A percentile compares a stretch with the other conserved stretches of the same genome.
These are phyloP conservation scores for Porcisia deanei DNA, from an alignment of 208 protist species.

Conservation along the genomic window DNA sequence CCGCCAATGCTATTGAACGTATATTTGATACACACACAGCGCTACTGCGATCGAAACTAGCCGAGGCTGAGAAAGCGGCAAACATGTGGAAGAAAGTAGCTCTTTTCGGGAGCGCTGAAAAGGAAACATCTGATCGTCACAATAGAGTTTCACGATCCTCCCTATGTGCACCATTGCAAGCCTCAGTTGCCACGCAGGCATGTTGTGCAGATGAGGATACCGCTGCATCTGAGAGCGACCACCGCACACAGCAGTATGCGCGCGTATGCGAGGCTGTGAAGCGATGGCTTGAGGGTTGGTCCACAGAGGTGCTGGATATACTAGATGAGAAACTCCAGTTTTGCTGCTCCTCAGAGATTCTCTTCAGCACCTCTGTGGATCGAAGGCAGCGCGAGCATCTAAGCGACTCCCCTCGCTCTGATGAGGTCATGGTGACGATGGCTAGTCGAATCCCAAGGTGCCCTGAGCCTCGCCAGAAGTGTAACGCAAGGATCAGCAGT, in stretches of 20 bases:
- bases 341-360: not conserved
- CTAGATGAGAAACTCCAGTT: not conserved
- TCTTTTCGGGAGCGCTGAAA: slow-evolving; percentile 4
- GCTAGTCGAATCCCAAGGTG: not conserved
- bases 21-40: slow-evolving; percentile 18
- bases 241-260: not conserved
- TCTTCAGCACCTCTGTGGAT: not conserved
- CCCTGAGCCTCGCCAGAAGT: not conserved
- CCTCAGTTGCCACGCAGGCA: not conserved
- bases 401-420: not conserved
- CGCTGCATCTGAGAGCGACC: not conserved
- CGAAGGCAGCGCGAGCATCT: not conserved
- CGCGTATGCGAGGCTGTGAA: not conserved
- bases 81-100: slow-evolving; percentile 26
- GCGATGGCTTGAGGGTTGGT: not conserved
- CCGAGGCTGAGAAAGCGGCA: slow-evolving; percentile 19
- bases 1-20: slow-evolving; percentile 19
- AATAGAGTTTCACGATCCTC: not conserved
- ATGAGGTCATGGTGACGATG: not conserved
- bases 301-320: not conserved
- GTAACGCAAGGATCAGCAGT: not conserved
- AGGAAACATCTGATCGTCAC: not conserved
- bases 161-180: not conserved
- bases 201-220: not conserved
- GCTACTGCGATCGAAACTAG: slow-evolving; percentile 24